A percentile compares a stretch with the other conserved stretches of the same genome.
phyloP scores from a whole-genome alignment of 1,139 yeast genomes.

The Candida sojae region DNA sequence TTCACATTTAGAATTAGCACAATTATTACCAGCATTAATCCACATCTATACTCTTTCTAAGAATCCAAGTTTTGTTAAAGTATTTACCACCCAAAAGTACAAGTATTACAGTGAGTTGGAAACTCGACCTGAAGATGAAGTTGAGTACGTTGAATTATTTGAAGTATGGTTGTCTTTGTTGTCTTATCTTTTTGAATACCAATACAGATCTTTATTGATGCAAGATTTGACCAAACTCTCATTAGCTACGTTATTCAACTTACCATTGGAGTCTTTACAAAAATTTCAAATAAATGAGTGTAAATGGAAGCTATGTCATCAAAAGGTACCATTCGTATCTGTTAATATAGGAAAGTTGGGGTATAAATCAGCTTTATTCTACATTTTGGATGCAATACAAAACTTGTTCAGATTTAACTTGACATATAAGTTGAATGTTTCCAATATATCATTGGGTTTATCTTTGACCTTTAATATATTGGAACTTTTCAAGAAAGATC shows the following conservation, averaged over 20 bases:
- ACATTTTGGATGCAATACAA: constrained; percentile 40
- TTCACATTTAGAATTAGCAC: constrained; percentile 18
- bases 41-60: constrained; percentile 11
- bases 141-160: constrained; percentile 22
- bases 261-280: constrained; percentile 20
- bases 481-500: constrained; percentile 9
- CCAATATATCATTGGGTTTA: constrained; percentile 29
- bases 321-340: constrained; percentile 37
- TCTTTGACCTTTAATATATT: constrained; percentile 26
- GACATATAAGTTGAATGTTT: constrained; percentile 34
- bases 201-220: constrained; percentile 27
- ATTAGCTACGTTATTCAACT: constrained; percentile 23
- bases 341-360: constrained; percentile 24
- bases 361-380: constrained; percentile 32
- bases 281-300: constrained; percentile 35
- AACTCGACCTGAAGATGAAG: constrained; percentile 17
- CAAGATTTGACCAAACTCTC: constrained; percentile 26
- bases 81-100: constrained; percentile 20
- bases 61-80: constrained; percentile 23
- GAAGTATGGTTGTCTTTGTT: constrained; percentile 40
- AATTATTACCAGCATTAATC: constrained; percentile 23
- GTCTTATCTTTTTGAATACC: constrained; percentile 41
- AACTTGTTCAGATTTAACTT: constrained; percentile 41
- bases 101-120: constrained; percentile 17
- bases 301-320: constrained; percentile 46